Evolutionary conservation across 140 eudicot species (phyloP), one percentile per base, ranked within the genome.

Genomic region (Stevia rebaudiana): DNA sequence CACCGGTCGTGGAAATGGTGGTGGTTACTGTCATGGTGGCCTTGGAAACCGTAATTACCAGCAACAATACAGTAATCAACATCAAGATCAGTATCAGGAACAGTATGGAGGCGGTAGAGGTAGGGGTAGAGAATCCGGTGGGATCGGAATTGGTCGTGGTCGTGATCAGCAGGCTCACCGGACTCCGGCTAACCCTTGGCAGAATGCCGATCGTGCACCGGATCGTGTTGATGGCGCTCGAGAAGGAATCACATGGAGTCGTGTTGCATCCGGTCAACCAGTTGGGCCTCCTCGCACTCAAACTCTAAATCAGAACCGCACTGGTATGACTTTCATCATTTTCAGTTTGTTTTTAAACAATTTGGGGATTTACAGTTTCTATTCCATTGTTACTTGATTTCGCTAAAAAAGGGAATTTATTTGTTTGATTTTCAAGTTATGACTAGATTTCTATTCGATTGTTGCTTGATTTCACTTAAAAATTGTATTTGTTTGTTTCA

Each of bases 211-310:
- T 68, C 74, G 11, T 0, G 48, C 30, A 4, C 56, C 33, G 24
- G 49, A 67, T n/a, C 53, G 57, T 6, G 17, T 19, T 47, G 59
- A 28, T 65, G 75, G 53, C 37, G 76, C 30, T 22, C 52, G 79
- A 9, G 58, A 22, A 18, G 48, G 3, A 3, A 37, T 0, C 11
- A 22, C 65, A 2, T 19, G 65, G 65, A 59, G 49, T 59, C 49
- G 48, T 36, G 49, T 19, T 37, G 48, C 33, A 2, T 44, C 33
- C n/a, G 60, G 50, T 57, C 60, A 69, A 58, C 74, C 11, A 33
- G 31, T 23, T 44, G 28, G 8, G 28, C 2, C 15, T n/a, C 62
- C 11, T 22, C 28, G n/a, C 28, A 12, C 60, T 11, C 7, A 19
- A 21, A 42, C 50, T 30, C 40, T 60, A 40, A 36, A 15, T 16